These are phyloP conservation scores for Poronia punctata DNA, from an alignment of 495 filamentous ascomycete genomes.

Conservation along the genomic window DNA sequence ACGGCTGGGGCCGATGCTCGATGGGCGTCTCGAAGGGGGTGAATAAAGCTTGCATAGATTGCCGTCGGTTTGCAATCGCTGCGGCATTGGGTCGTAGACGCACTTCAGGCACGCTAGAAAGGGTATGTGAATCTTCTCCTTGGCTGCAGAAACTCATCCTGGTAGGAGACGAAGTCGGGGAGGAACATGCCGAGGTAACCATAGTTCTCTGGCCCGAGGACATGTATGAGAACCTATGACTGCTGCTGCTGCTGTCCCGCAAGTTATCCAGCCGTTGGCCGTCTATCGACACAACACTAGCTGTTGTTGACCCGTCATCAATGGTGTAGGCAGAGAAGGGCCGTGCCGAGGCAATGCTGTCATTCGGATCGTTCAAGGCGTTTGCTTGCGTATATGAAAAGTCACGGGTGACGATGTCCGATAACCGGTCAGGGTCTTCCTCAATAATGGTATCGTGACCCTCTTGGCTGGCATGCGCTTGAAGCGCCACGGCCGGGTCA, in stretches of 20 bases:
- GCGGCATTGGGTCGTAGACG: conserved; percentile 43
- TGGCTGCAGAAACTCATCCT: conserved; percentile 37
- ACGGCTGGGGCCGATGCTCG: conserved; percentile 11
- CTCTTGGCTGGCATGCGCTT: conserved; percentile 42
- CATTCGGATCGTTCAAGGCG: conserved; percentile 12
- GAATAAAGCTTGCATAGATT: conserved; percentile 46
- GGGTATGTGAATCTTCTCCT: conserved; percentile 27
- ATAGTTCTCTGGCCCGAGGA: conserved; percentile 53
- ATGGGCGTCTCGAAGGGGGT: conserved; percentile 32
- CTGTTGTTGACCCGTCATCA: conserved; percentile 40
- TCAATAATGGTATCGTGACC: conserved; percentile 44
- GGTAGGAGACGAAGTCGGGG: conserved; percentile 42
- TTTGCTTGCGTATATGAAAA: conserved; percentile 27
- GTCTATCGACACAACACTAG: conserved; percentile 43
- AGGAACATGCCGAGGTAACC: conserved; percentile 48
- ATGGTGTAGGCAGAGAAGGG: conserved; percentile 16
- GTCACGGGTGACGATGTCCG: conserved; percentile 28
- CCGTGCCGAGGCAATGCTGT: conserved; percentile 6
- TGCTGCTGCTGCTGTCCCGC: conserved; percentile 35
- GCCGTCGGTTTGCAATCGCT: conserved; percentile 44
- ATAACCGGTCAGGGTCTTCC: conserved; percentile 43
- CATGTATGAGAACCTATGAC: conserved; percentile 54
- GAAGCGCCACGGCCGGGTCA: conserved; percentile 31
- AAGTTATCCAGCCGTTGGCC: conserved; percentile 43
- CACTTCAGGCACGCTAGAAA: conserved; percentile 23